Evolutionary conservation across 2,329 filamentous ascomycete genomes (phyloP), one percentile per base, ranked within the genome.

Genomic region (Pseudogymnoascus sp.): DNA sequence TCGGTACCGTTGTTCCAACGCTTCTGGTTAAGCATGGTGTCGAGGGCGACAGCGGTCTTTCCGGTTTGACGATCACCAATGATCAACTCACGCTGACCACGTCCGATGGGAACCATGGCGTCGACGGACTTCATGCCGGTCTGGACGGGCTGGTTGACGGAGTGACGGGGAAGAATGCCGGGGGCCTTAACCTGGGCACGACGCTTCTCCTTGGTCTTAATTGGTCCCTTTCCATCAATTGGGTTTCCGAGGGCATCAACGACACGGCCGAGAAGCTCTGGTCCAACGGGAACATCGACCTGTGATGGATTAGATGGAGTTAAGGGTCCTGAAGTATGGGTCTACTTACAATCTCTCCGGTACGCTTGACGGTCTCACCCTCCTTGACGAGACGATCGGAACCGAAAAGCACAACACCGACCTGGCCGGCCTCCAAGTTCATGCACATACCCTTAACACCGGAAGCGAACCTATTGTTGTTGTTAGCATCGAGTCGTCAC

Each of bases 381-480:
- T 99, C 94, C 86, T 91, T 94, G 87, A 99, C 94, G 75, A 97
- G 86, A 92, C 94, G 92, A 84, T 99, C 94, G 77, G 94, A 97
- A 88, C 94, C 94, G 87, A 99, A 99, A 77, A 99, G 87, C 87
- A 99, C 94, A 76, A 99, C 92, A 96, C 94, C 94, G 83, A 99
- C 94, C 83, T 97, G 94, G 80, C 94, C 94, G 80, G 94, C 94
- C 84, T 99, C 94, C 82, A 99, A 88, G 90, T 99, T 99, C 93
- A 99, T 97, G 91, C 93, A 97, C 94, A 99, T 99, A 80, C 94
- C 94, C 89, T 97, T 97, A 82, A 97, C 94, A 80, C 94, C 94
- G 71, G 94, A 99, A 75, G 94, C 91, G 84, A 99, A 99, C 85
- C 92, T 97, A 8, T 23, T 65, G 67, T 66, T 65, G 66, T 14